A percentile compares a stretch with the other conserved stretches of the same genome.
Evolutionary conservation across 768 basidiomycete genomes (phyloP).

Genomic region (Tricholomella constricta): DNA sequence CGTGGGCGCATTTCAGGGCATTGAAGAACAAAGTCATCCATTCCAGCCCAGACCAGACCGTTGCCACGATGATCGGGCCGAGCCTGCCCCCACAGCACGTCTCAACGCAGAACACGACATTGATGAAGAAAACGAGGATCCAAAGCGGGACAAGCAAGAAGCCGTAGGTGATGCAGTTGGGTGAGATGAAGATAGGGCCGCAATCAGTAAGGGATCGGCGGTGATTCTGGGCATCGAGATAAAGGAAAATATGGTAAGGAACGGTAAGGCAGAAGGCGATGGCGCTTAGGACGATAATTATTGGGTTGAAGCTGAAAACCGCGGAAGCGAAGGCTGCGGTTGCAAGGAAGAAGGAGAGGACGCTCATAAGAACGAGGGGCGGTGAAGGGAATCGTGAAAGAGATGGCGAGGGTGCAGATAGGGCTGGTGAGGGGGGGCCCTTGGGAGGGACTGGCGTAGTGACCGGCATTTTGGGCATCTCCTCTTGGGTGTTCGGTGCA

Average conservation of each 20-base stretch:
- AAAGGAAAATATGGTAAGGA: neutral
- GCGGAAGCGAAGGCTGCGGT: neutral
- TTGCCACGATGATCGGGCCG: neutral
- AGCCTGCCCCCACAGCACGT: neutral
- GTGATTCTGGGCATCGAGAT: neutral
- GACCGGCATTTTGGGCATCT: neutral
- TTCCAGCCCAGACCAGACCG: neutral
- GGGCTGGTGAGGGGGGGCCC: neutral
- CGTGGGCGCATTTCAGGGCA: neutral
- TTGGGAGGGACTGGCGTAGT: neutral
- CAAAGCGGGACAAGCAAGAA: slow-evolving; percentile 3
- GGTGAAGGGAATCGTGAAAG: neutral
- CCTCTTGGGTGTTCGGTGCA: neutral
- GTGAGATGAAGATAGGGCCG: neutral
- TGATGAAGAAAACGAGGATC: neutral
- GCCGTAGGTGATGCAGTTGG: neutral
- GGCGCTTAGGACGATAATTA: neutral
- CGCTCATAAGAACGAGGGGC: slow-evolving; percentile 8
- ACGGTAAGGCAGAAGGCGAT: neutral
- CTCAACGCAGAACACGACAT: neutral
- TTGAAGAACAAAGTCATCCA: neutral
- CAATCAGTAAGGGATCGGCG: neutral
- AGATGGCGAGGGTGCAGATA: neutral
- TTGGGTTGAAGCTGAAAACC: neutral
- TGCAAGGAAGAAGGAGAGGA: slow-evolving; percentile 2